phyloP scores from a whole-genome alignment of 768 basidiomycete genomes.

The Vararia minispora region DNA sequence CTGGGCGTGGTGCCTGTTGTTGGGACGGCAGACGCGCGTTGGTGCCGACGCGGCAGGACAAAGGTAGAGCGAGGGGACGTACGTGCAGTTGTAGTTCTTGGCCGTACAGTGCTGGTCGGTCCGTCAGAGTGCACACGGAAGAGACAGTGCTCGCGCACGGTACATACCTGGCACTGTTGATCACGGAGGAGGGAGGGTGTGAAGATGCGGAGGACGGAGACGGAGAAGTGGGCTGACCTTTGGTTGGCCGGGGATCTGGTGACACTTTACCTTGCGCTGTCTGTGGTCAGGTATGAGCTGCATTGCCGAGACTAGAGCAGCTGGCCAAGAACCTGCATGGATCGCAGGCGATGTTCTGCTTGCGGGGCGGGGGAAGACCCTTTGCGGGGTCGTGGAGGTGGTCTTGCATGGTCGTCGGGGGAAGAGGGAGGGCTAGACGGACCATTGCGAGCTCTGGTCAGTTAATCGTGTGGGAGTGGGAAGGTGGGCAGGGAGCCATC shows the following conservation, averaged over 20 bases:
- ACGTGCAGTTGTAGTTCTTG: constrained; percentile 93
- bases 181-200: neutral
- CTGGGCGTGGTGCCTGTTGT: constrained; percentile 60
- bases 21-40: constrained; percentile 11
- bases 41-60: constrained; percentile 14
- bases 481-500: constrained; percentile 6
- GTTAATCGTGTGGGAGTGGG: no score
- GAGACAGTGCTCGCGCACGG: no score
- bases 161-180: constrained; percentile 16
- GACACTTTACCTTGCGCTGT: constrained; percentile 83
- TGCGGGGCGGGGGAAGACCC: constrained; percentile 73
- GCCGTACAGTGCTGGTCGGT: constrained; percentile 60
- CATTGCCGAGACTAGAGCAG: constrained; percentile 9
- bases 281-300: constrained; percentile 25
- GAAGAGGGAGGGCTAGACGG: constrained; percentile 54
- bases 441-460: no score
- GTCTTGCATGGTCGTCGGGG: constrained; percentile 61
- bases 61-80: constrained; percentile 27
- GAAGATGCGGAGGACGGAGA: neutral
- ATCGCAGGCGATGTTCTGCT: constrained; percentile 91
- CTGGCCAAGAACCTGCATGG: constrained; percentile 57
- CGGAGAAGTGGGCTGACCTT: constrained; percentile 4
- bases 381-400: constrained; percentile 77
- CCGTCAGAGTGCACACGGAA: constrained; percentile 1
- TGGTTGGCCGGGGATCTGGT: constrained; percentile 59